Evolutionary conservation across 2,329 filamentous ascomycete species (phyloP), one percentile per base, ranked within the genome.

Genomic region (Arthrinium phaeospermum): DNA sequence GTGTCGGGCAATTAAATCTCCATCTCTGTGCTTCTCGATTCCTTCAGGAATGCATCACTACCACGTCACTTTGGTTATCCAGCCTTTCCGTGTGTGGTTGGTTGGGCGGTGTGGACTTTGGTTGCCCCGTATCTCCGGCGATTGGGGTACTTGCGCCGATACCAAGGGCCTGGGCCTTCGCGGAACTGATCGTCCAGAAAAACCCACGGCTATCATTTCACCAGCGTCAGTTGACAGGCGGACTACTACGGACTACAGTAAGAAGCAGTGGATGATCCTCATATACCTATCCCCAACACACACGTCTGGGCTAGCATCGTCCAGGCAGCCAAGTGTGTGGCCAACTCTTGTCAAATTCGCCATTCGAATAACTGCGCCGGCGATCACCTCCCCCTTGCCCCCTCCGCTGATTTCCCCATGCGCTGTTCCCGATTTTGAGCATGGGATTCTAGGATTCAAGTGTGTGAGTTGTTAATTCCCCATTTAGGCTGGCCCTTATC

Each of bases 71-170:
- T 34, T 49, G 44, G 24, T 34, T n/a, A 64, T 12, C 53, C 53
- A 64, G 30, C 53, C 19, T 37, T 34, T 41, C 53, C 30, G 53
- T 19, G 53, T 34, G 30, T 7, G n/a, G 27, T 64, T 37, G 53
- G 53, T 64, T 64, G 53, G 53, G 53, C 53, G 53, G 53, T 64
- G 53, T 64, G 53, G 53, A 41, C 34, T n/a, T 64, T 64, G 30
- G 37, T 41, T 37, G 30, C 53, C 53, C 53, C 53, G 30, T 64
- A 37, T 64, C 53, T 61, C 53, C 53, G 53, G 30, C 53, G 30
- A 64, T 37, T 37, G 53, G 53, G 30, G 6, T 51, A 51, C 27
- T 34, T 30, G 53, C 27, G 27, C 27, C 27, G 53, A 30, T 61
- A 61, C 8, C 53, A 34, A 61, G 53, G 49, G 27, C 8, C 53